A percentile compares a stretch with the other conserved stretches of the same genome.
Conservation (phyloP, 2,329 filamentous ascomycete species). For the Exserohilum turcica region DNA sequence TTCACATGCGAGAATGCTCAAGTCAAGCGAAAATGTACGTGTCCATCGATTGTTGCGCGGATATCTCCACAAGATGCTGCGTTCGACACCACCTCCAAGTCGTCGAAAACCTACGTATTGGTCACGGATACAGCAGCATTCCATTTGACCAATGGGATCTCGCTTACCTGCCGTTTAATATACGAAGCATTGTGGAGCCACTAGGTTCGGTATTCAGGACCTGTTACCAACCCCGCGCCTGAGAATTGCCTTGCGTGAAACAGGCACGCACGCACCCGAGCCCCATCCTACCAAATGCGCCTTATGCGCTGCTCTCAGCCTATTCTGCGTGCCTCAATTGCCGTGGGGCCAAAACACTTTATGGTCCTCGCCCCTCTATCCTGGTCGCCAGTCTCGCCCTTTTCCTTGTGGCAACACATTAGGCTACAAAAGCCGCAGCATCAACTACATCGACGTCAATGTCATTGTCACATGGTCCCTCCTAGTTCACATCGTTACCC, state of each 20-base stretch:
- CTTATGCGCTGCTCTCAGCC: not conserved
- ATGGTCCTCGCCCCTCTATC: not conserved
- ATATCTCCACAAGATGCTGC: not conserved
- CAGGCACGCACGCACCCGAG: not conserved
- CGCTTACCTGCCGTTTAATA: not conserved
- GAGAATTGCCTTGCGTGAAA: not conserved
- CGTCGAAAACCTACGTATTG: not conserved
- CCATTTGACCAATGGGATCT: not conserved
- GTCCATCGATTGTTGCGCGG: not conserved
- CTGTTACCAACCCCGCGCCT: not conserved
- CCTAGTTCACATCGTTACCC: constrained; percentile 5
- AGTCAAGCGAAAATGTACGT: too few species aligned
- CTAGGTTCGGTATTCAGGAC: not conserved
- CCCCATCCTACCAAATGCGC: not conserved
- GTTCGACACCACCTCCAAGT: not conserved
- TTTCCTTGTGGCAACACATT: not conserved
- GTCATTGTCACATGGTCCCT: not conserved
- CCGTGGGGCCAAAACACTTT: not conserved
- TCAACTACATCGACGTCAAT: not conserved
- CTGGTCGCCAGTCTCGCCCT: not conserved
- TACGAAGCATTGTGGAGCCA: not conserved
- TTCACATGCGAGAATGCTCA: not conserved
- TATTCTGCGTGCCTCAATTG: not conserved
- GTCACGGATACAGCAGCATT: not conserved
- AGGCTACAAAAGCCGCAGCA: not conserved